Base-by-base conservation (phyloP, 495 filamentous ascomycete species). In the Podospora pseudocomata region DNA sequence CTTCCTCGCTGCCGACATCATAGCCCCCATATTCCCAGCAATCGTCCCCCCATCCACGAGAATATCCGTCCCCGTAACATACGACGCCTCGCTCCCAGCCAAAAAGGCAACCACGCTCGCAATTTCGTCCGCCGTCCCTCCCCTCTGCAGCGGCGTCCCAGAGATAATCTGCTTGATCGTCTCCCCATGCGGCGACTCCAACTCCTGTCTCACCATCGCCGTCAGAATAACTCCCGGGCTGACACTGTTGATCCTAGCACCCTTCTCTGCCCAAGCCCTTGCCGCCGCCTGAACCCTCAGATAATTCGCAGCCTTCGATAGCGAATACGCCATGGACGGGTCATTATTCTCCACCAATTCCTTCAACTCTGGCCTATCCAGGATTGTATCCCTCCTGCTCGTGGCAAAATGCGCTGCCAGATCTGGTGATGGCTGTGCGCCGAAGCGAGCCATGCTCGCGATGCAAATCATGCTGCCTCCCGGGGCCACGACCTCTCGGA, bases 21-120 rank as follows among this genome's bases (percentile, higher is more conserved):
- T 5, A 26, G 44, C 49, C 61, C 23, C 65, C 27, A n/a, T 54
- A 16, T 30, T 62, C 28, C 68, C 65, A 1, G 68, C 64, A 32
- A 69, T 68, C 72, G 63, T 39, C n/a, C 83, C 86, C 5, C 87
- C 86, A 79, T 88, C 85, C 1, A 88, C 81, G 1, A 87, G 77
- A 9, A 87, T 72, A 68, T 86, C 78, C 68, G 83, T 78, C 0
- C 86, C 85, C 1, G 85, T 87, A 26, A 86, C 80, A 74, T 85
- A 87, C 16, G 67, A 65, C 4, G 85, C 80, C 63, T 85, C 84
- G 62, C 82, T 80, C 32, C 78, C 79, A 0, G 78, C 82, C 13
- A 88, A 73, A 67, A 86, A 88, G 53, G 85, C 67, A 1, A 80
- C 81, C 0, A 82, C 80, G 73, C 83, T 79, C 0, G 85, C 83